A percentile compares a stretch with the other conserved stretches of the same genome.
Evolutionary conservation across 163 green algal genomes (phyloP).

Genomic region (Chlorella variabilis): DNA sequence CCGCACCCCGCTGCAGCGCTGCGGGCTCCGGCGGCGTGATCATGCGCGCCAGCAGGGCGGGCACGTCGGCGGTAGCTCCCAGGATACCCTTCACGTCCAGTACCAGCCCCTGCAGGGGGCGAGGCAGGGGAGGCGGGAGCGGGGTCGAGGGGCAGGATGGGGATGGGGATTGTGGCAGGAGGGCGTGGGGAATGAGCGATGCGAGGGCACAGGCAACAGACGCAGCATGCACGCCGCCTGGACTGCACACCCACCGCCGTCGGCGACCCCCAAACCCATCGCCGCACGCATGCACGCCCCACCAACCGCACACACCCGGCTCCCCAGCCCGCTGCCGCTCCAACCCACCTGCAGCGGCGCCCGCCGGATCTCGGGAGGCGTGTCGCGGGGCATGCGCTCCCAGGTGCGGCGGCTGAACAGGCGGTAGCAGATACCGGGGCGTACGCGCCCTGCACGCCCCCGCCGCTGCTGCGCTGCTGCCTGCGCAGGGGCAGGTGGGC

Average conservation of each 20-base stretch:
- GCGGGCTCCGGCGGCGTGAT: conserved; percentile 42
- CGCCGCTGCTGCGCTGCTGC: conserved; percentile 83
- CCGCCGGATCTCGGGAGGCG: conserved; percentile 89
- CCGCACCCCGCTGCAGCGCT: conserved; percentile 36
- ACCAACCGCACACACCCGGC: too few species aligned
- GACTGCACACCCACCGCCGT: too few species aligned
- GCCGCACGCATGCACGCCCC: too few species aligned
- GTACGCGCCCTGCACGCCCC: conserved; percentile 87
- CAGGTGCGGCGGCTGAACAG: conserved; percentile 77
- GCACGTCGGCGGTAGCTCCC: conserved; percentile 35
- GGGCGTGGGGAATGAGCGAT: too few species aligned
- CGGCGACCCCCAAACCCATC: too few species aligned
- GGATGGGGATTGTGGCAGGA: too few species aligned
- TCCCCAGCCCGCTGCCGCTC: conserved; percentile 48
- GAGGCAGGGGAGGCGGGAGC: too few species aligned
- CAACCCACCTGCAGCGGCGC: conserved; percentile 75
- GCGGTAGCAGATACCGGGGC: conserved; percentile 84
- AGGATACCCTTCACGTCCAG: conserved; percentile 80
- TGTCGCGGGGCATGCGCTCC: conserved; percentile 46
- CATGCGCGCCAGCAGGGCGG: conserved; percentile 52
- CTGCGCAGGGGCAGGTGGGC: not conserved
- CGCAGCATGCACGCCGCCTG: too few species aligned
- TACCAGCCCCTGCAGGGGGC: conserved; percentile 74
- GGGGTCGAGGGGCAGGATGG: too few species aligned
- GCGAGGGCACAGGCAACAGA: too few species aligned